These are phyloP conservation scores for Talaromyces sp. DNA, from an alignment of 2,329 filamentous ascomycete species.

Conservation along the genomic window DNA sequence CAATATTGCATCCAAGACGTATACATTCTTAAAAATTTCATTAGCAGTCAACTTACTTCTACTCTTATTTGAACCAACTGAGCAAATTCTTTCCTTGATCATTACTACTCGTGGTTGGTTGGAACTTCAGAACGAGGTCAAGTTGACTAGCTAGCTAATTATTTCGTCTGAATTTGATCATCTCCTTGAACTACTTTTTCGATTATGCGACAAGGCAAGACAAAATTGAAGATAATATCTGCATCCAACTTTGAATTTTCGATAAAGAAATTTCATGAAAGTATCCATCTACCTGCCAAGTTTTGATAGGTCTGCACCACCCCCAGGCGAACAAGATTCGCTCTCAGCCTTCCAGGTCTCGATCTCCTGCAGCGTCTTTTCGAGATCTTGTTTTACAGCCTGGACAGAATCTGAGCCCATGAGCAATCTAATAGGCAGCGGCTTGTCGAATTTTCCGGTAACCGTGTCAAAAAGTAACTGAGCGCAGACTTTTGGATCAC, in stretches of 20 bases:
- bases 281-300: neutral
- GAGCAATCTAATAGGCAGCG: constrained; percentile 12
- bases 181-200: neutral
- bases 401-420: constrained; percentile 14
- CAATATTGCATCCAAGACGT: neutral
- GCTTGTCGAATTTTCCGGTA: constrained; percentile 5
- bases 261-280: neutral
- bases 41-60: too few species aligned
- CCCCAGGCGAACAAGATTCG: constrained; percentile 7
- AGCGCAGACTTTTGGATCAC: constrained; percentile 15
- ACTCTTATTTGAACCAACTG: too few species aligned
- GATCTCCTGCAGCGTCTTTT: constrained; percentile 12
- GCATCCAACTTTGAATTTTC: neutral
- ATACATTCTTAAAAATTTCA: too few species aligned
- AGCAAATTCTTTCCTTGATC: too few species aligned
- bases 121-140: too few species aligned
- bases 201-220: neutral
- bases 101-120: too few species aligned
- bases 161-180: too few species aligned
- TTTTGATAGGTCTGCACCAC: neutral
- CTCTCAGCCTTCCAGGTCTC: constrained; percentile 13
- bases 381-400: constrained; percentile 11
- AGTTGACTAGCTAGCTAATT: too few species aligned
- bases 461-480: constrained; percentile 14
- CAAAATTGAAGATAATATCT: neutral